Base-by-base conservation (phyloP, 139 green algal genomes). In the Tetradesmus obliquus region DNA sequence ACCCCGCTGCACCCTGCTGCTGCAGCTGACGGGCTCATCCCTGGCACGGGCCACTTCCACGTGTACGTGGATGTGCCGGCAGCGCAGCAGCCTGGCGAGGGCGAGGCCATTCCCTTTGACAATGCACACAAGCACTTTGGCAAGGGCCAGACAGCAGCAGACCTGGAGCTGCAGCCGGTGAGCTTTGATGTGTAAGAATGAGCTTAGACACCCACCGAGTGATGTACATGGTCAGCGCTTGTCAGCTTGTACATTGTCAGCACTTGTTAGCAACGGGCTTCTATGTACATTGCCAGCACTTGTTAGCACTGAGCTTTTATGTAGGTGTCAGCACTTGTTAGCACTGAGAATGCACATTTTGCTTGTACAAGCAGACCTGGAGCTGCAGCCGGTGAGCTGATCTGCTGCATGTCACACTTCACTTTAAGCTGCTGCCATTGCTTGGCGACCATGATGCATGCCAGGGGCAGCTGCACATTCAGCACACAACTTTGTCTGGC, bases 71-170 rank as follows among this genome's bases (percentile, higher is more conserved):
- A 96, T 84, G 84, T 62, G 3, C 55, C 69, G 1, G 84, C 80
- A 10, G 62, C 62, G 10, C 13, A 91, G 55, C 72, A 80, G n/a
- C 87, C 66, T 20, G 89, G 54, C 20, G 91, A 93, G 79, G 95
- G 95, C 6, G 81, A 89, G 13, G 87, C 80, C n/a, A 96, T 97
- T 62, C 94, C 94, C 10, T 96, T 96, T 80, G 95, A 97, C 71
- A 94, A 90, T 0, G 92, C 91, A 4, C 94, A 96, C 92, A 91
- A 95, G 79, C 95, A 97, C 92, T 97, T 91, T 58, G 94, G 95
- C 72, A 97, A 96, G 94, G 95, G 89, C 0, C 95, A 96, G 91
- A 95, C 92, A 32, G 88, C 91, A 20, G 93, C 88, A 8, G 91
- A 94, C 58, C 54, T 97, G 45, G 91, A 94, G 60, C 88, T 97